Evolutionary conservation across 768 basidiomycete genomes (phyloP).

Genomic region (Suillus decipiens): DNA sequence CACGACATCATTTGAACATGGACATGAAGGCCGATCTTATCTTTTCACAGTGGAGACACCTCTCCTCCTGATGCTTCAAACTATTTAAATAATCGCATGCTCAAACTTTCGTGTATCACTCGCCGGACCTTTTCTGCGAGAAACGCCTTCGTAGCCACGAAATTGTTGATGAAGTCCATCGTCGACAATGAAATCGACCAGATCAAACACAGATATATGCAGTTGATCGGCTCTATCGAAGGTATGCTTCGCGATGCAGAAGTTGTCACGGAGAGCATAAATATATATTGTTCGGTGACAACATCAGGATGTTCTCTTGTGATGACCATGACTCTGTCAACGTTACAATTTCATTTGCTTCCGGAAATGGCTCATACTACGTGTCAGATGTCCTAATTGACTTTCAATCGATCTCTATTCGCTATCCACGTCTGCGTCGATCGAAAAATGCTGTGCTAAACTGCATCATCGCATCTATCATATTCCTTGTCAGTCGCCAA

Average conservation of each 20-base stretch:
- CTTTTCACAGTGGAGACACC: background rate
- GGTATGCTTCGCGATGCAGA: background rate
- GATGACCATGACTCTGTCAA: background rate
- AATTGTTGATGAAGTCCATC: background rate
- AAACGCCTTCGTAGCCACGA: background rate
- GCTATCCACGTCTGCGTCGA: background rate
- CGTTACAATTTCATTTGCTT: background rate
- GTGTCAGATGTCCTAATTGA: background rate
- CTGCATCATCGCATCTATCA: background rate
- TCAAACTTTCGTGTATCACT: background rate
- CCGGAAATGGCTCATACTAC: background rate
- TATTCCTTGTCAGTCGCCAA: too few species aligned
- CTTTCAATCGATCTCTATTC: background rate
- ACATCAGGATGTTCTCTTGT: background rate
- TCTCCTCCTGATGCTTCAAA: background rate
- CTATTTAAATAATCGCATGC: background rate
- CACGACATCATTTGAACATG: background rate
- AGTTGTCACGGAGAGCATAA: conserved; percentile 5
- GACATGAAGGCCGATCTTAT: background rate
- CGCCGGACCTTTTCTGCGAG: background rate
- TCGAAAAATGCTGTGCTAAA: background rate
- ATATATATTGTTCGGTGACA: background rate
- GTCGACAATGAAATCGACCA: background rate
- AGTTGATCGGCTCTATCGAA: background rate
- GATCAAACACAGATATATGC: background rate